Evolutionary conservation across 768 basidiomycete genomes (phyloP).

Genomic region (Infundibulicybe gibba): DNA sequence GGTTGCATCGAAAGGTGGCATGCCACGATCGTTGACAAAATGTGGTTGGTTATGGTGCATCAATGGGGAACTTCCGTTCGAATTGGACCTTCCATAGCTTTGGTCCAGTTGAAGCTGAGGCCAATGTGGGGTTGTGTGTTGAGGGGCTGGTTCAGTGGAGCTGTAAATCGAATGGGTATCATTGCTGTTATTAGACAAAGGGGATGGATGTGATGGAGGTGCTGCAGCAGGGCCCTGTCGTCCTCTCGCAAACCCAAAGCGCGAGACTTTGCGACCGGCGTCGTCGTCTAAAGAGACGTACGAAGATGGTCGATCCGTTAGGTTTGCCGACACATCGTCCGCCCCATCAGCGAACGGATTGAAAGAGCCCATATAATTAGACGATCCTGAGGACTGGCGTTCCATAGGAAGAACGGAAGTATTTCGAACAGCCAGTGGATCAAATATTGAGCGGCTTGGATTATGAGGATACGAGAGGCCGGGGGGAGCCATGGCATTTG

Average conservation of each 20-base stretch:
- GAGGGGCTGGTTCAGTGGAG: conserved; percentile 24
- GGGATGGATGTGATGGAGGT: conserved; percentile 53
- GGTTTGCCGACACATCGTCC: conserved; percentile 38
- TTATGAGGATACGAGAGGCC: conserved; percentile 48
- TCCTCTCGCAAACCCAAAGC: conserved; percentile 79
- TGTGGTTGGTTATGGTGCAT: conserved; percentile 43
- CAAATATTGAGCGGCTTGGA: conserved; percentile 51
- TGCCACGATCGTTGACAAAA: conserved; percentile 23
- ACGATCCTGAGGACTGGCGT: conserved; percentile 39
- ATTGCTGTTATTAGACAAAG: conserved; percentile 42
- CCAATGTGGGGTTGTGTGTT: conserved; percentile 38
- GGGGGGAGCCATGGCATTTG: conserved; percentile 45
- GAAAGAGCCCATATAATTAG: conserved; percentile 70
- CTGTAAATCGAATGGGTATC: conserved; percentile 46
- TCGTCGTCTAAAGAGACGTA: conserved; percentile 55
- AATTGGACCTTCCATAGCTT: conserved; percentile 34
- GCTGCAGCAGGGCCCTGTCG: conserved; percentile 55
- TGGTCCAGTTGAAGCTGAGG: conserved; percentile 35
- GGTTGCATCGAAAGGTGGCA: conserved; percentile 52
- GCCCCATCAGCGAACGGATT: conserved; percentile 71
- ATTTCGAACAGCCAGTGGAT: conserved; percentile 39
- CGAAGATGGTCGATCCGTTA: conserved; percentile 24
- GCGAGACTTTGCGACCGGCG: conserved; percentile 60
- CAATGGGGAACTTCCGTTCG: conserved; percentile 38
- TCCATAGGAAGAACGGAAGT: conserved; percentile 34